Base-by-base conservation (phyloP, 1,139 yeast species). In the Keqinozyma sinolaborantium region DNA sequence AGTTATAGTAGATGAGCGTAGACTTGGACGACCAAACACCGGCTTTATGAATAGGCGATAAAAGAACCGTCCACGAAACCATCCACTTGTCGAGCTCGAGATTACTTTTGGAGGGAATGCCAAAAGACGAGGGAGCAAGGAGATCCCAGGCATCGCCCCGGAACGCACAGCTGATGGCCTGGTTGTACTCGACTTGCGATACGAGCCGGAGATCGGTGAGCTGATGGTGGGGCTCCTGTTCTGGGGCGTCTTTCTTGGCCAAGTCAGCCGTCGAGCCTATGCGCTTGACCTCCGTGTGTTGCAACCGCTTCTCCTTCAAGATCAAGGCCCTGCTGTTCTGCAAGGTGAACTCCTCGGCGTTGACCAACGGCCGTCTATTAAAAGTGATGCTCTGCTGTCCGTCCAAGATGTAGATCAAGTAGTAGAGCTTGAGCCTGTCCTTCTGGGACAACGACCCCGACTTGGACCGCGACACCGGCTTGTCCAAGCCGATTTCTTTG, bases 41-140 rank as follows among this genome's bases (percentile, higher is more conserved):
- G 8, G 79, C 78, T 30, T 68, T 68, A 35, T 65, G 69, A 25
- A 75, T 70, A 0, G 85, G 83, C 2, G 84, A 76, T 12, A 81
- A 56, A 20, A 80, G 53, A 7, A 82, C 85, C 0, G 88, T 79
- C 88, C 88, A 81, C 10, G 83, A 79, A 6, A 81, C 86, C 87
- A 81, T 81, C 88, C 88, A 81, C 50, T 75, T 79, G 45, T 81
- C 87, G 27, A 81, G 56, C 36, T 80, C 85, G 39, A 81, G 58
- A 51, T 81, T 81, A 13, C 79, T 71, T 42, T 74, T 76, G 40
- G 83, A 79, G 0, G 87, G 87, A 6, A 81, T 66, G 0, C 87
- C 88, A 47, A 80, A 73, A 0, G 76, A 59, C 1, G 79, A 60
- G 0, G 87, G 87, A 0, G 74, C 63, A 27, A 81, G 50, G 18